These are phyloP conservation scores for Artemisia tridentata DNA, from an alignment of 129 eudicot genomes.

Conservation along the genomic window DNA sequence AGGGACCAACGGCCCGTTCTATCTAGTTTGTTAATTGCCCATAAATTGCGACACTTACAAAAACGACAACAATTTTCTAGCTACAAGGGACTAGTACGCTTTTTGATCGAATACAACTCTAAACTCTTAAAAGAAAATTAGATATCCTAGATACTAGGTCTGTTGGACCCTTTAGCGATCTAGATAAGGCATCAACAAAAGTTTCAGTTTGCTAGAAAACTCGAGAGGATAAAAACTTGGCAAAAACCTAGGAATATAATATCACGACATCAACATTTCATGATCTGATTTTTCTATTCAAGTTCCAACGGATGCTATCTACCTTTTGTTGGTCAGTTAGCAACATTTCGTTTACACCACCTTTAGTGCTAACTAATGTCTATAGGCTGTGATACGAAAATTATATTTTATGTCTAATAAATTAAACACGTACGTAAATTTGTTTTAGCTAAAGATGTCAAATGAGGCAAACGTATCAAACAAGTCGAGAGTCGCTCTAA, in stretches of 20 bases:
- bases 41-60: no score
- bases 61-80: no score
- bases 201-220: background rate
- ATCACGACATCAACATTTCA: slow-evolving; percentile 30
- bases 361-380: background rate
- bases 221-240: slow-evolving; percentile 7
- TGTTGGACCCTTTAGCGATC: slow-evolving; percentile 2
- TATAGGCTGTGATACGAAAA: background rate
- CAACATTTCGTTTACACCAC: slow-evolving; percentile 21
- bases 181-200: background rate
- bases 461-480: no score
- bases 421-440: no score
- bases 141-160: background rate
- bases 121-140: background rate
- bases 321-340: slow-evolving; percentile 25
- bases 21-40: no score
- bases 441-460: no score
- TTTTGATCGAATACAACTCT: background rate
- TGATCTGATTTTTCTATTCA: slow-evolving; percentile 25
- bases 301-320: slow-evolving; percentile 22
- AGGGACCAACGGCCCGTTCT: no score
- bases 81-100: background rate
- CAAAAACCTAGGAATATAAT: slow-evolving; percentile 31
- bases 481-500: no score
- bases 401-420: no score